Base-by-base conservation (phyloP, 2,329 filamentous ascomycete genomes). In the Parascedosporium putredinis region DNA sequence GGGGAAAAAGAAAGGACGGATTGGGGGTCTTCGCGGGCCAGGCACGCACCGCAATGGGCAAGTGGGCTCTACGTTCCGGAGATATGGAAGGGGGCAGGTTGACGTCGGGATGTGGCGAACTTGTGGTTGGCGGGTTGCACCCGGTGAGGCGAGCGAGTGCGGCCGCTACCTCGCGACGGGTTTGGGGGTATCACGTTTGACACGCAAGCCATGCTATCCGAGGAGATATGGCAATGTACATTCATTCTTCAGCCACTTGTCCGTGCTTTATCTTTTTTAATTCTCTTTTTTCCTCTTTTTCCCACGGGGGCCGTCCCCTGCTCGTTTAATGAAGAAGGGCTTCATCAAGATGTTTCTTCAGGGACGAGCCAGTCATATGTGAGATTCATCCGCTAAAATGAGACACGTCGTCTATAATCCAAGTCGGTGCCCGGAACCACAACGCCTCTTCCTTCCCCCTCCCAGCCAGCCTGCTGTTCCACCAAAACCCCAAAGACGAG, bases 171-270 rank as follows among this genome's bases (percentile, higher is more conserved):
- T 42, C 38, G 38, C 38, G 27, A 31, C 23, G 23, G 16, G 38
- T 20, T 42, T 42, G 20, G 38, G 20, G 38, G 20, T 20, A 42
- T 22, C 12, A 42, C 10, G 12, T 42, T 16, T 24, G 38, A 42
- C 38, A 42, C 38, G 38, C 38, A 42, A 42, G 38, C 38, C 20
- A 42, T 42, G 38, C n/a, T n/a, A n/a, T n/a, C n/a, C n/a, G n/a
- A n/a, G n/a, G n/a, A n/a, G n/a, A n/a, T n/a, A n/a, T n/a, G n/a
- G n/a, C n/a, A n/a, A n/a, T n/a, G n/a, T n/a, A n/a, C n/a, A n/a
- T n/a, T n/a, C n/a, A n/a, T n/a, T n/a, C n/a, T n/a, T n/a, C n/a
- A n/a, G n/a, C n/a, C n/a, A n/a, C n/a, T n/a, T n/a, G n/a, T n/a
- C n/a, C n/a, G n/a, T n/a, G n/a, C n/a, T n/a, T n/a, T n/a, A n/a